Base-by-base conservation (phyloP, 306 rosid species). In the Myrica gale region DNA sequence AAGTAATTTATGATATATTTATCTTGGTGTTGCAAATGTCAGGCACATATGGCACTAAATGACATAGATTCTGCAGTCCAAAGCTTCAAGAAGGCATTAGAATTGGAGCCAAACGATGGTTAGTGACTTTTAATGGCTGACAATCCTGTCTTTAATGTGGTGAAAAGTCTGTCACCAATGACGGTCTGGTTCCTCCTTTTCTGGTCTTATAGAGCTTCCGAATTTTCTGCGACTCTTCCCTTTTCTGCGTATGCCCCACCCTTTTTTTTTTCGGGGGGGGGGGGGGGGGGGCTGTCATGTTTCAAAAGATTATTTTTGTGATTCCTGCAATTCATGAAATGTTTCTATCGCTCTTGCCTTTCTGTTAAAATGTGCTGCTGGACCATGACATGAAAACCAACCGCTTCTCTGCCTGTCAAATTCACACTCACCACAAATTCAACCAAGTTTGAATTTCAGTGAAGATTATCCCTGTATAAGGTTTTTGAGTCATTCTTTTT, bases 61-160 rank as follows among this genome's bases (percentile, higher is more conserved):
- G 87, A 84, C 78, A 47, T 84, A 21, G 90, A 84, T 82, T 72
- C 85, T 69, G 87, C 88, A 67, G 80, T 80, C 72, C 85, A 87
- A 77, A 80, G 85, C 83, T 87, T 87, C 54, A 82, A 80, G 80
- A 87, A 75, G 76, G 90, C 90, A 48, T 73, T 80, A 57, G 86
- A 79, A 42, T 72, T 87, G 80, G 90, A 87, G 81, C 90, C 90
- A 61, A 87, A 84, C 53, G 90, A 87, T 77, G 90, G 90, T 87
- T 76, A 42, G 84, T 54, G 67, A 45, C 55, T 75, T 60, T 58
- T 39, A 62, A 62, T 15, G 46, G 63, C 67, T 57, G 78, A 50
- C 62, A 68, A 73, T 77, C 16, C 17, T 46, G 23, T 11, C 45
- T 62, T 37, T 62, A 62, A 62, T 62, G 26, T 15, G 46, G 17